phyloP scores from a whole-genome alignment of 495 filamentous ascomycete species.

The Stereocaulon alpinum region DNA sequence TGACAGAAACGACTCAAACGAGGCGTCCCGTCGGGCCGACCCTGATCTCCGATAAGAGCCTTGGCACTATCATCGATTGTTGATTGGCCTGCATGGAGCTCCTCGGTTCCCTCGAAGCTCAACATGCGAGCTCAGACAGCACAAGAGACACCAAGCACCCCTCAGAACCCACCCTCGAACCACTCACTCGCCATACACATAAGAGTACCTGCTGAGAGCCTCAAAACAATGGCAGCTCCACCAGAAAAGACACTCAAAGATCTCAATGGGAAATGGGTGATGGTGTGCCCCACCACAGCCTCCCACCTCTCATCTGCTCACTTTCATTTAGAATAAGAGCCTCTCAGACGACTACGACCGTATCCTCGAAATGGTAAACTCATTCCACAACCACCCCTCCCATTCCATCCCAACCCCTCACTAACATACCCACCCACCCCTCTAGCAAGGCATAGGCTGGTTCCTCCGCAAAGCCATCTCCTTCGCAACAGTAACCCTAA shows the following conservation, averaged over 20 bases:
- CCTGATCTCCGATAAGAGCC: not conserved
- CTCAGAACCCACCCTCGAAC: too few species aligned
- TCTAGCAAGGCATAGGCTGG: constrained; percentile 73
- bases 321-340: constrained; percentile 55
- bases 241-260: constrained; percentile 57
- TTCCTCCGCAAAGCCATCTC: constrained; percentile 65
- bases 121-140: too few species aligned
- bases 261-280: constrained; percentile 65
- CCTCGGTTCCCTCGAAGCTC: too few species aligned
- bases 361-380: constrained; percentile 52
- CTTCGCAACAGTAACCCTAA: constrained; percentile 61
- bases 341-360: constrained; percentile 63
- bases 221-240: constrained; percentile 68
- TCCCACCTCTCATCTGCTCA: constrained; percentile 5
- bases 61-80: too few species aligned
- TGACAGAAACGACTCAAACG: not conserved
- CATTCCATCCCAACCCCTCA: not conserved
- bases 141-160: too few species aligned
- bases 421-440: constrained; percentile 11
- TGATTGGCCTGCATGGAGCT: too few species aligned
- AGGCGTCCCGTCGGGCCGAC: not conserved
- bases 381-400: constrained; percentile 1
- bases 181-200: not conserved
- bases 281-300: constrained; percentile 44
- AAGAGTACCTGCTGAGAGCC: too few species aligned